Evolutionary conservation across 2,329 filamentous ascomycete species (phyloP), one percentile per base, ranked within the genome.

Genomic region (Scedosporium boydii): DNA sequence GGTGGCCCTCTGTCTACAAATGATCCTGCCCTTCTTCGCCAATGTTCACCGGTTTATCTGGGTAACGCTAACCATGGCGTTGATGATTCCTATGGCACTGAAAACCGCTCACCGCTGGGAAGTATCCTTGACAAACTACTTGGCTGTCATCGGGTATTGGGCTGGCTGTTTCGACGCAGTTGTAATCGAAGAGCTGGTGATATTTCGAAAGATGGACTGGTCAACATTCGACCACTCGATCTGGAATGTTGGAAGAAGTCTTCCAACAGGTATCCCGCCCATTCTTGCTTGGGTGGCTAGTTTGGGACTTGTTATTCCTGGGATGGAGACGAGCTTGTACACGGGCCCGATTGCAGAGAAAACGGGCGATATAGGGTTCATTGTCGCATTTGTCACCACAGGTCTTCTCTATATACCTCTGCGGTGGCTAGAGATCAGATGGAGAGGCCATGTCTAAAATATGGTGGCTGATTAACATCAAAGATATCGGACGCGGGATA

Each of bases 101-200:
- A 65, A 65, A 10, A 74, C 73, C 4, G 74, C 77, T 18, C 67
- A 64, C n/a, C 68, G 75, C 57, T 80, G 78, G 68, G 75, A 74
- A 58, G 65, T 70, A 26, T 78, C 72, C 7, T 71, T 80, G 9
- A 71, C 76, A 60, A 78, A 80, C 62, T 78, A 80, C 55, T 67
- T 80, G 6, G 69, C 72, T 0, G 65, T 80, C 27, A 79, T 80
- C 62, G 77, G 75, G 44, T 80, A 80, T 66, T 80, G 78, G 78
- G 72, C 71, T 1, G 76, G 75, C 2, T 77, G 75, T 26, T 80
- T 80, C 62, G 69, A 78, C 27, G 76, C 73, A 3, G 69, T 78
- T 9, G 63, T 80, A 2, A 66, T 78, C 29, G 69, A 71, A 26
- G 79, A 81, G 67, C 68, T 78, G n/a, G 65, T 79, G 5, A 66